Evolutionary conservation across 1,284 basidiomycete genomes (phyloP).

Genomic region (Singerocomus rubriflavus): DNA sequence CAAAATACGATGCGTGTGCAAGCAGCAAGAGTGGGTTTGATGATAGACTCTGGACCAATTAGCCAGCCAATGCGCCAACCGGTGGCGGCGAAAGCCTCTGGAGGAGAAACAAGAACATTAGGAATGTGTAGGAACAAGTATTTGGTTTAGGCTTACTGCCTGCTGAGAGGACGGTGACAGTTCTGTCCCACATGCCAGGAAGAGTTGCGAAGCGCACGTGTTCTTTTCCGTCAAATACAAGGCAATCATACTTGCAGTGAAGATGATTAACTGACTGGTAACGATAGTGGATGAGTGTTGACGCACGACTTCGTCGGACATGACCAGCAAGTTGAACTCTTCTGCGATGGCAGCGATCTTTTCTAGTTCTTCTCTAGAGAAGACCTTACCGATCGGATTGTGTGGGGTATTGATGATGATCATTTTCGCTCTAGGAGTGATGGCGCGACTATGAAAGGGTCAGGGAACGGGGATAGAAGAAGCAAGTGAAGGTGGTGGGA

Average conservation of each 20-base stretch:
- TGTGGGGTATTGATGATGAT: conserved; percentile 95
- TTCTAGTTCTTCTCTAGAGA: conserved; percentile 79
- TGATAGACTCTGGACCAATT: conserved; percentile 82
- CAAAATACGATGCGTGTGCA: conserved; percentile 95
- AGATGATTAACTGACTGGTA: conserved; percentile 1
- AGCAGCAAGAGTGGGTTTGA: conserved; percentile 84
- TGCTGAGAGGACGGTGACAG: conserved; percentile 78
- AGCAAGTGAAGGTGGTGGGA: conserved; percentile 13
- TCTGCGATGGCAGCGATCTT: conserved; percentile 84
- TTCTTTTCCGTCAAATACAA: conserved; percentile 85
- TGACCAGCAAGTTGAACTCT: conserved; percentile 90
- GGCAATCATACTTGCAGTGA: conserved; percentile 78
- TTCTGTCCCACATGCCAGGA: conserved; percentile 98
- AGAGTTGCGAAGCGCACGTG: conserved; percentile 91
- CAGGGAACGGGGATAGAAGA: neutral
- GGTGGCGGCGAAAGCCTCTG: conserved; percentile 96
- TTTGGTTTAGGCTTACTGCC: conserved; percentile 54
- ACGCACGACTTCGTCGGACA: conserved; percentile 94
- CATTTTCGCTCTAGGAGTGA: conserved; percentile 87
- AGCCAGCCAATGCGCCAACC: conserved; percentile 99
- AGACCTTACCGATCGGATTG: conserved; percentile 96
- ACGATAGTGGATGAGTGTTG: conserved; percentile 23
- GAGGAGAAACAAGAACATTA: conserved; percentile 2
- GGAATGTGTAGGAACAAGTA: neutral
- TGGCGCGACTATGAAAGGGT: conserved; percentile 53